phyloP scores from a whole-genome alignment of 2,329 filamentous ascomycete species.

The Neophaeococcomyces mojaviensis region DNA sequence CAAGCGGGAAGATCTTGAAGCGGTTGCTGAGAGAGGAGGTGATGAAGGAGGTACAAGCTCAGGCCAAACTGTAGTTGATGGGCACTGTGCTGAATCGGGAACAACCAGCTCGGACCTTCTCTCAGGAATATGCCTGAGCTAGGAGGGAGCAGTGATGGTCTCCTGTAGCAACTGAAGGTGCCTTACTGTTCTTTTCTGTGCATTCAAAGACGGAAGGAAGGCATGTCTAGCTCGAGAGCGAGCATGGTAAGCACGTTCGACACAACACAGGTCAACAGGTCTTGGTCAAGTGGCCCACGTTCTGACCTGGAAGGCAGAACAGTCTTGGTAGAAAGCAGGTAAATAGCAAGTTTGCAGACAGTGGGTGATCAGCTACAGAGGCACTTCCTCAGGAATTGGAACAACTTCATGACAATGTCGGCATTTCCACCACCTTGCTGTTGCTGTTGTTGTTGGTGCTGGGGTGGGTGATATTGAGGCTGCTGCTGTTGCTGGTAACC shows the following conservation, averaged over 20 bases:
- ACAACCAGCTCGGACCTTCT: background rate
- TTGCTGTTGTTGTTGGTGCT: constrained; percentile 30
- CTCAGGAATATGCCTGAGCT: no score
- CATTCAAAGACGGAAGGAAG: no score
- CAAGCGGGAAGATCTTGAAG: constrained; percentile 19
- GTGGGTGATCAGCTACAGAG: background rate
- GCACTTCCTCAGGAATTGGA: constrained; percentile 3
- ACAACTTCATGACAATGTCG: background rate
- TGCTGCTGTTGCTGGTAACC: constrained; percentile 31
- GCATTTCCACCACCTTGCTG: constrained; percentile 4
- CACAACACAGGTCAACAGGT: no score
- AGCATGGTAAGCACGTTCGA: no score
- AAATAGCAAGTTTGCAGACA: no score
- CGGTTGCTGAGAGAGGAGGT: constrained; percentile 15
- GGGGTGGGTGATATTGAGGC: constrained; percentile 35
- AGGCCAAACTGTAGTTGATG: background rate
- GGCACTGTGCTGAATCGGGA: background rate
- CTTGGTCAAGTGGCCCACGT: no score
- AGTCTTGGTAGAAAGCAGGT: no score
- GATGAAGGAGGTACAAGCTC: background rate
- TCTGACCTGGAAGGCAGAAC: no score
- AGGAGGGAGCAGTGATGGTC: no score
- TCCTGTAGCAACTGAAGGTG: no score
- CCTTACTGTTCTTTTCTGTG: no score
- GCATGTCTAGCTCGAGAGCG: no score